Base-by-base conservation (phyloP, 140 eudicot genomes). In the Stevia rebaudiana region DNA sequence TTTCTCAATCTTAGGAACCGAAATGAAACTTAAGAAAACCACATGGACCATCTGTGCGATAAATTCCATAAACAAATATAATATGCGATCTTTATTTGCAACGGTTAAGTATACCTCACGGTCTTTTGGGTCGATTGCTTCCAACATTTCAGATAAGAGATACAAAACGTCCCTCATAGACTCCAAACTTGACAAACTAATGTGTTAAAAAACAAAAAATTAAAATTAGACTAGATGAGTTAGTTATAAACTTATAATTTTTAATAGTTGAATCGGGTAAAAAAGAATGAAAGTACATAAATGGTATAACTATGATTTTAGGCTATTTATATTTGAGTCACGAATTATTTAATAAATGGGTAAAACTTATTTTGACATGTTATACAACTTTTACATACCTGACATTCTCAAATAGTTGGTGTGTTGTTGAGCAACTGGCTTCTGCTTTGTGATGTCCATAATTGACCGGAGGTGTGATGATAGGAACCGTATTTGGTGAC, bases 81-180 rank as follows among this genome's bases (percentile, higher is more conserved):
- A n/a, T n/a, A n/a, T 28, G 4, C 4, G 3, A 28, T 12, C 24
- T 13, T 2, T 28, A 31, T n/a, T 13, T 47, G 50, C 18, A 37
- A 55, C 1, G n/a, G 36, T 44, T 46, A n/a, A 68, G 51, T 72
- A 55, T 88, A 92, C 98, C 86, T 28, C 39, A 30, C 82, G 84
- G 71, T 88, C 94, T 44, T 68, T 69, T 25, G 86, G 84, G 69
- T 88, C 75, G 64, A 85, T 73, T 51, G 95, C 98, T 86, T 79
- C 83, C 57, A 92, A 73, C 99, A 88, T 94, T 65, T 86, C 95
- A 3, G 89, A 73, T 73, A 94, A 74, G 28, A 94, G 90, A 73
- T 83, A 90, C 71, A 79, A 50, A 46, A 72, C 88, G 64, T 78
- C 71, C 54, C 83, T 81, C 90, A 94, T 94, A 19, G 97, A 80